These are phyloP conservation scores for Phytophthora citricola DNA, from an alignment of 352 stramenopile genomes.

Conservation along the genomic window DNA sequence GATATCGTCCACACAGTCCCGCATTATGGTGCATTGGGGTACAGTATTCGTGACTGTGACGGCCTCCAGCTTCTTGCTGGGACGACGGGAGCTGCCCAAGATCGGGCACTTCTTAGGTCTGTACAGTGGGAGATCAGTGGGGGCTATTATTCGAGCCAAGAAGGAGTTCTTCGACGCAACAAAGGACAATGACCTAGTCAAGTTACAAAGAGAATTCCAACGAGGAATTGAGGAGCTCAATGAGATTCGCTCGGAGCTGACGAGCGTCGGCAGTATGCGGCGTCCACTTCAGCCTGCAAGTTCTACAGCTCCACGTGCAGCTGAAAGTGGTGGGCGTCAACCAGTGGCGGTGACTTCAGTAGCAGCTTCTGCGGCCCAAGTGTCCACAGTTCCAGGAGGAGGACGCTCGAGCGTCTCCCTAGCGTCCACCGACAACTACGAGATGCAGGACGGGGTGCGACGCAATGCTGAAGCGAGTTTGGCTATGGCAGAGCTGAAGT, in stretches of 20 bases:
- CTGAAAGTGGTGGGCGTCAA: slow-evolving; percentile 12
- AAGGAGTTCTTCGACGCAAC: slow-evolving; percentile 88
- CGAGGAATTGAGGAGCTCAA: slow-evolving; percentile 82
- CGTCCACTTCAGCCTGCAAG: slow-evolving; percentile 56
- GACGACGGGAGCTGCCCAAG: slow-evolving; percentile 75
- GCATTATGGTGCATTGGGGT: slow-evolving; percentile 66
- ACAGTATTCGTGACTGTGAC: slow-evolving; percentile 75
- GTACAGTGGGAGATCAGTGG: slow-evolving; percentile 69
- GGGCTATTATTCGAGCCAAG: slow-evolving; percentile 78
- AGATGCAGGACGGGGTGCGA: slow-evolving; percentile 27
- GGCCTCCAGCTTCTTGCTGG: slow-evolving; percentile 69
- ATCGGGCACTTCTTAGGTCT: slow-evolving; percentile 63
- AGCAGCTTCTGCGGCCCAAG: not conserved
- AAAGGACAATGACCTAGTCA: slow-evolving; percentile 81
- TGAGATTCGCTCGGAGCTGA: slow-evolving; percentile 79
- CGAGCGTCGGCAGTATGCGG: slow-evolving; percentile 70
- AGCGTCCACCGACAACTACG: slow-evolving; percentile 37
- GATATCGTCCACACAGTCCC: slow-evolving; percentile 13
- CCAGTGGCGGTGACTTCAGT: slow-evolving; percentile 3
- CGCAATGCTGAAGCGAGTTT: slow-evolving; percentile 57
- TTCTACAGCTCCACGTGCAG: not conserved
- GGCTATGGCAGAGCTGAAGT: slow-evolving; percentile 70
- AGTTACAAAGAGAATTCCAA: slow-evolving; percentile 82
- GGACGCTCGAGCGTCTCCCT: slow-evolving; percentile 51
- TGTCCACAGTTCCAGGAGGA: slow-evolving; percentile 1